A percentile compares a stretch with the other conserved stretches of the same genome.
phyloP scores from a whole-genome alignment of 768 basidiomycete species.

The Boletus pseudopeckii region DNA sequence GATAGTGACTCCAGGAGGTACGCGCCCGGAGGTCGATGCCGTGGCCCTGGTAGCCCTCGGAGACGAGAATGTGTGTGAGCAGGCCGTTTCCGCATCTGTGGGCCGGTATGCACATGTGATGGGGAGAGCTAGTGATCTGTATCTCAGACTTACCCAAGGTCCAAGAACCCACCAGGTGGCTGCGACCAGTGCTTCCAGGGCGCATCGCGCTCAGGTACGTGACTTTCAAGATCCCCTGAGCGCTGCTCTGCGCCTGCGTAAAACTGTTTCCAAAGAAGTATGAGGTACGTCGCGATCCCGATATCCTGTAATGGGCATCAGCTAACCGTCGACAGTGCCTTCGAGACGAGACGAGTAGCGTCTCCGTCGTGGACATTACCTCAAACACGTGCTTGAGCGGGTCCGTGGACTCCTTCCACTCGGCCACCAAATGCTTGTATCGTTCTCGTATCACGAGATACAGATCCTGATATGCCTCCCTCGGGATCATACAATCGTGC shows the following conservation, averaged over 20 bases:
- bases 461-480: constrained; percentile 84
- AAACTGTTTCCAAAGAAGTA: constrained; percentile 84
- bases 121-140: neutral
- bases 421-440: constrained; percentile 69
- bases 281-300: constrained; percentile 89
- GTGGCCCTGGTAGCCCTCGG: constrained; percentile 80
- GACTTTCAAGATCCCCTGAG: neutral
- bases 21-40: constrained; percentile 88
- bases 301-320: constrained; percentile 61
- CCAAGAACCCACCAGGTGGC: constrained; percentile 82
- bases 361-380: constrained; percentile 36
- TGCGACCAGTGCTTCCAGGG: constrained; percentile 76
- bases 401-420: constrained; percentile 82
- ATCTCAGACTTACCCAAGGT: constrained; percentile 63
- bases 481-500: constrained; percentile 76
- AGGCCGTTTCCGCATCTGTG: constrained; percentile 88
- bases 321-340: neutral
- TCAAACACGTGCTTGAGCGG: constrained; percentile 90
- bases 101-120: neutral
- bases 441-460: constrained; percentile 85
- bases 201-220: constrained; percentile 2
- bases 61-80: constrained; percentile 78
- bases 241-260: constrained; percentile 33
- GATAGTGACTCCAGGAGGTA: constrained; percentile 80
- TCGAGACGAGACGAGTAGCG: neutral